Evolutionary conservation across 768 basidiomycete genomes (phyloP).

Genomic region (Coprinellus micaceus): DNA sequence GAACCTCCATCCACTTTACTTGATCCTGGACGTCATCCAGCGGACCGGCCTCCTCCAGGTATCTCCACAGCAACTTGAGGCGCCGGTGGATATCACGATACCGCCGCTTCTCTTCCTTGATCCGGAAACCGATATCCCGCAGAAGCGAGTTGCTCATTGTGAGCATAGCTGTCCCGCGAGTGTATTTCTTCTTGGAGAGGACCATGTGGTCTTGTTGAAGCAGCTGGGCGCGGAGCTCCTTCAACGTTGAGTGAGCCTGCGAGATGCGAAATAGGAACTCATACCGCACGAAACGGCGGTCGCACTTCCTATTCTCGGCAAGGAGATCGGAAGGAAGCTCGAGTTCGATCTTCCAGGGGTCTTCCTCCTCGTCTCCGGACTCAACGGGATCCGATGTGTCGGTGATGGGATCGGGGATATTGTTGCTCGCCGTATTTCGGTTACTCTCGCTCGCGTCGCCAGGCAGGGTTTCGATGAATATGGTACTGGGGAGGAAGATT

Average conservation of each 20-base stretch:
- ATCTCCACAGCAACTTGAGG: background rate
- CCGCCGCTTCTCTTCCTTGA: slow-evolving; percentile 10
- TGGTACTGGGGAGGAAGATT: background rate
- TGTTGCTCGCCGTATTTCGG: too few species aligned
- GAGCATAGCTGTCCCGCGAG: slow-evolving; percentile 23
- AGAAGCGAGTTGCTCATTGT: slow-evolving; percentile 22
- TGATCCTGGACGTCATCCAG: background rate
- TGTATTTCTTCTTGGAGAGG: slow-evolving; percentile 25
- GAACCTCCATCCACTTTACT: background rate
- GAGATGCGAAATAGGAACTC: slow-evolving; percentile 27
- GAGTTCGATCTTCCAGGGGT: slow-evolving; percentile 13
- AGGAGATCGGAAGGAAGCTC: slow-evolving; percentile 17
- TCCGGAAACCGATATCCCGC: slow-evolving; percentile 9
- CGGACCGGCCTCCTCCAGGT: background rate
- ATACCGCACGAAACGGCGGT: slow-evolving; percentile 13
- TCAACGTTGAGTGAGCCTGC: slow-evolving; percentile 26
- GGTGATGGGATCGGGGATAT: too few species aligned
- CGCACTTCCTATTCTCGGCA: background rate
- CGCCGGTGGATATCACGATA: slow-evolving; percentile 10
- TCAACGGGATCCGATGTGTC: too few species aligned
- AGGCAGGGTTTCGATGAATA: too few species aligned
- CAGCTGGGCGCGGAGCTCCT: slow-evolving; percentile 26
- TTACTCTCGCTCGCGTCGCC: too few species aligned
- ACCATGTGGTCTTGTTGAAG: slow-evolving; percentile 25
- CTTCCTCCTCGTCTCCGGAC: too few species aligned